Evolutionary conservation across 306 rosid species (phyloP).

Genomic region (Quercus bicolor): DNA sequence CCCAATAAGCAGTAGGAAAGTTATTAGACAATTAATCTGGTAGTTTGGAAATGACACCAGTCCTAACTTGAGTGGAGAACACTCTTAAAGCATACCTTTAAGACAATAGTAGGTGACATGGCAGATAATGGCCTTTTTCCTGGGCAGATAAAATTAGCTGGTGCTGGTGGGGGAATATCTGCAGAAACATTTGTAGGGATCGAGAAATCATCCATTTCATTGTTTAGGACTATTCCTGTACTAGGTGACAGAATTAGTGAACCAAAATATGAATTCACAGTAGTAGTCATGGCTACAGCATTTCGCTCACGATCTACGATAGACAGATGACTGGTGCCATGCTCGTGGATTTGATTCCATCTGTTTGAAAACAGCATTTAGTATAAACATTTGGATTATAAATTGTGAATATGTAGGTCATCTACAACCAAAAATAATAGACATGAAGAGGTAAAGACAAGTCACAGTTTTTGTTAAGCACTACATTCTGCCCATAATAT

Average conservation of each 20-base stretch:
- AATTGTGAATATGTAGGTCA: background rate
- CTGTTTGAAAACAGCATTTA: slow-evolving; percentile 27
- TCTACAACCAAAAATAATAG: background rate
- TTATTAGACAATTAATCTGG: too few relatives aligned
- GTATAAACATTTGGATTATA: slow-evolving; percentile 2
- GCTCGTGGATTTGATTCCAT: slow-evolving; percentile 75
- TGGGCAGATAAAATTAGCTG: slow-evolving; percentile 68
- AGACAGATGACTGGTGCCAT: slow-evolving; percentile 78
- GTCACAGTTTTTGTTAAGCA: background rate
- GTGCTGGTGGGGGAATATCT: slow-evolving; percentile 58
- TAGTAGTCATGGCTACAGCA: slow-evolving; percentile 79
- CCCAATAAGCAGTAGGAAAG: background rate
- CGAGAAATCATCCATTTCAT: slow-evolving; percentile 90
- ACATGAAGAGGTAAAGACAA: background rate
- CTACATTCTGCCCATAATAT: background rate
- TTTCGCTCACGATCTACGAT: slow-evolving; percentile 53
- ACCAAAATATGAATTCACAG: slow-evolving; percentile 69
- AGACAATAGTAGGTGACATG: too few relatives aligned
- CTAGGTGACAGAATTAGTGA: slow-evolving; percentile 57
- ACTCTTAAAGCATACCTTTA: too few relatives aligned
- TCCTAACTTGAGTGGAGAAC: too few relatives aligned
- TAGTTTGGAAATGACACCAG: too few relatives aligned
- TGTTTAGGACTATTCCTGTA: slow-evolving; percentile 81
- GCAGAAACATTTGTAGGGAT: slow-evolving; percentile 51
- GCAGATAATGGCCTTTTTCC: background rate